These are phyloP conservation scores for Pluteus cervinus DNA, from an alignment of 768 basidiomycete genomes.

Conservation along the genomic window DNA sequence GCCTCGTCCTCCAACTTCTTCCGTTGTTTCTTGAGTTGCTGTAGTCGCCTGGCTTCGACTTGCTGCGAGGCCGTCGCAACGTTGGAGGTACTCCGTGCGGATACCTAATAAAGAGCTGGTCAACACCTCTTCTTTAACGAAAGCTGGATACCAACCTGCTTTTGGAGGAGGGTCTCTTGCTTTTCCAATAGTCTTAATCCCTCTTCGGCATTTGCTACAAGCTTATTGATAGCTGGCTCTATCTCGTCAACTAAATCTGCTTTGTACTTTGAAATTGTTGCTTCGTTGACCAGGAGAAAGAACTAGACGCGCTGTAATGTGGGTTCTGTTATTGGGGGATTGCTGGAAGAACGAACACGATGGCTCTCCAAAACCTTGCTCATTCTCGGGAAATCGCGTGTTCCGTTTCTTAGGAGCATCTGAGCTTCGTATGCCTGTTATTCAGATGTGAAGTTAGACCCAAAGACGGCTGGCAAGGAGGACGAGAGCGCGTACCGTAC, in stretches of 20 bases:
- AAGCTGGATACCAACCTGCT: conserved; percentile 43
- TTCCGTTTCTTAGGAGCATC: conserved; percentile 61
- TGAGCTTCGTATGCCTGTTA: conserved; percentile 63
- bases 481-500: too few relatives aligned
- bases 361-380: conserved; percentile 61
- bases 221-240: conserved; percentile 73
- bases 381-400: conserved; percentile 68
- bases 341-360: conserved; percentile 21
- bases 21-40: conserved; percentile 59
- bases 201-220: conserved; percentile 65
- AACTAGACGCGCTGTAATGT: conserved; percentile 38
- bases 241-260: conserved; percentile 72
- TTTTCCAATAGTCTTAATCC: conserved; percentile 57
- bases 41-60: conserved; percentile 58
- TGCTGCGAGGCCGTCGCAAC: conserved; percentile 54
- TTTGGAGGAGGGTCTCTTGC: conserved; percentile 54
- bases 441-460: conserved; percentile 1
- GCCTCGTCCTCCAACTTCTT: conserved; percentile 64
- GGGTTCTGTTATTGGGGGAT: background rate
- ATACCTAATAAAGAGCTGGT: conserved; percentile 15
- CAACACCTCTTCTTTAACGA: too few relatives aligned
- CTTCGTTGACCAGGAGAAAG: conserved; percentile 69
- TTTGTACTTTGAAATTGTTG: conserved; percentile 69
- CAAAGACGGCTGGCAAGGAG: background rate
- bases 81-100: conserved; percentile 35